phyloP scores from a whole-genome alignment of 2,329 filamentous ascomycete genomes.

The Metarhizium rileyi region DNA sequence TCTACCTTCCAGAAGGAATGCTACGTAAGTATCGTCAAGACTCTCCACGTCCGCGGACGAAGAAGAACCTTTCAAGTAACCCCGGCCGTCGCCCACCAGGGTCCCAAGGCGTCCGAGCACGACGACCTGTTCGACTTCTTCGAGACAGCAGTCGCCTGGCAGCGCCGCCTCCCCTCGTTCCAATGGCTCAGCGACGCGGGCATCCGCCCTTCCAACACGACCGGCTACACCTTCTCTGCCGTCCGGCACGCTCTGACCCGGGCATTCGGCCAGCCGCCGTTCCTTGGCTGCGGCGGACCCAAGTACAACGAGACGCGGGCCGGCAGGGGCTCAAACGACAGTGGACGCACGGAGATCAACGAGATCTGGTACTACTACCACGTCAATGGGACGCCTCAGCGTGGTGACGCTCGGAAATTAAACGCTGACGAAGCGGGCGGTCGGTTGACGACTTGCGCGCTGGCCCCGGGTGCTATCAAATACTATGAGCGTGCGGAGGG shows the following conservation, averaged over 20 bases:
- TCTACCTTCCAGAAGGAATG: constrained; percentile 55
- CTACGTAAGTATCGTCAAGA: too few relatives aligned
- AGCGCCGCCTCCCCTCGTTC: constrained; percentile 48
- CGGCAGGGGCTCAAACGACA: constrained; percentile 44
- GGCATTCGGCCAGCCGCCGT: constrained; percentile 45
- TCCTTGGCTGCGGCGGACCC: constrained; percentile 51
- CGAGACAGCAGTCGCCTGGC: constrained; percentile 48
- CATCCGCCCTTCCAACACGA: constrained; percentile 50
- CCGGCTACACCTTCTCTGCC: constrained; percentile 41
- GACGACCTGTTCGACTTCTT: constrained; percentile 55
- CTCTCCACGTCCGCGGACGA: too few relatives aligned
- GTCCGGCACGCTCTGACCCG: constrained; percentile 40
- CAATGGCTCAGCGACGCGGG: constrained; percentile 44
- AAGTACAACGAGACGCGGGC: constrained; percentile 50
- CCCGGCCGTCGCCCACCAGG: too few relatives aligned
- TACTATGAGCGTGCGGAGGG: constrained; percentile 41
- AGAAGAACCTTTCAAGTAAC: too few relatives aligned
- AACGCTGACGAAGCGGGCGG: constrained; percentile 37
- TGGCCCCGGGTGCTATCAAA: constrained; percentile 38
- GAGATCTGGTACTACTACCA: constrained; percentile 62
- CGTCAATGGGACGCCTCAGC: constrained; percentile 47
- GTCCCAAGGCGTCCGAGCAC: constrained; percentile 43
- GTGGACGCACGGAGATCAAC: constrained; percentile 44
- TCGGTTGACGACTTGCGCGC: constrained; percentile 44
- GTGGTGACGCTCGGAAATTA: constrained; percentile 33